Conservation (phyloP, 2,329 filamentous ascomycete species). For the Stachybotrys chlorohalonatus region DNA sequence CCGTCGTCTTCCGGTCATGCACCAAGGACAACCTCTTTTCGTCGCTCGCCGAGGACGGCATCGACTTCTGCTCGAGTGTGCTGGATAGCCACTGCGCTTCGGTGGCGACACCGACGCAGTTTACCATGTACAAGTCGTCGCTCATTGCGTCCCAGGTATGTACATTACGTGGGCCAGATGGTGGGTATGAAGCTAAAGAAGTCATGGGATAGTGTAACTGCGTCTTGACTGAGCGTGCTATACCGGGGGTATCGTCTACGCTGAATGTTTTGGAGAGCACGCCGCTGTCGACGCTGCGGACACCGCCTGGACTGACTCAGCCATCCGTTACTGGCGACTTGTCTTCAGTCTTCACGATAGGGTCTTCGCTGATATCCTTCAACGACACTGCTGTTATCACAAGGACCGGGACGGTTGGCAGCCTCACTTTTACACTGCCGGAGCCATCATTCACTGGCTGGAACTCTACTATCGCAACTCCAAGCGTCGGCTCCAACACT, state of each 20-base stretch:
- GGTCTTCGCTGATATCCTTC: not conserved
- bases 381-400: not conserved
- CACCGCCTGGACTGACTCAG: not conserved
- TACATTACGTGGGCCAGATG: not conserved
- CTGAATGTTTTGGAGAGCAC: not conserved
- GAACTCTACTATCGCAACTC: conserved; percentile 1
- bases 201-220: conserved; percentile 14
- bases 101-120: conserved; percentile 16
- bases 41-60: conserved; percentile 15
- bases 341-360: not conserved
- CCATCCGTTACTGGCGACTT: not conserved
- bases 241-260: not conserved
- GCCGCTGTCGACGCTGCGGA: not conserved
- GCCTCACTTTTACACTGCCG: not conserved
- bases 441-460: not conserved
- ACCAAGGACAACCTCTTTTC: conserved; percentile 19
- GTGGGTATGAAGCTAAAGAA: no score
- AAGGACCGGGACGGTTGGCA: not conserved
- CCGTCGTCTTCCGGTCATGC: conserved; percentile 7
- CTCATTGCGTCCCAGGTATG: conserved; percentile 22
- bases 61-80: conserved; percentile 19
- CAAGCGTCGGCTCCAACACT: not conserved
- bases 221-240: conserved; percentile 8
- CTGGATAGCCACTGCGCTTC: conserved; percentile 10
- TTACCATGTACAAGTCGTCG: conserved; percentile 16